phyloP scores from a whole-genome alignment of 169 alveolate genomes.

The Cryptosporidium xiaoi region DNA sequence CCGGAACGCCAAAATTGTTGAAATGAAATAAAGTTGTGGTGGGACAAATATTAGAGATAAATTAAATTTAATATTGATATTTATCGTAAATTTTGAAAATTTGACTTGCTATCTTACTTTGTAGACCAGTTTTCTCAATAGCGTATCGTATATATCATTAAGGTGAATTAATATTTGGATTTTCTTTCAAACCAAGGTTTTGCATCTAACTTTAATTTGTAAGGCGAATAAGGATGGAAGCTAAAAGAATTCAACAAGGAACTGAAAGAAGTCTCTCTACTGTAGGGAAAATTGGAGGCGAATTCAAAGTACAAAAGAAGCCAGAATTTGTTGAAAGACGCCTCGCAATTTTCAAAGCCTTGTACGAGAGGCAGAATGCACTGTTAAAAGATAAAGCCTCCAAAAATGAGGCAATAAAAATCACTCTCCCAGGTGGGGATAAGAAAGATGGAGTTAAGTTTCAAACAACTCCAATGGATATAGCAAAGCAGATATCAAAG shows the following conservation, averaged over 20 bases:
- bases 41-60: too few species aligned
- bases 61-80: too few species aligned
- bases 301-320: slow-evolving; percentile 78
- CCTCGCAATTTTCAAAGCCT: slow-evolving; percentile 82
- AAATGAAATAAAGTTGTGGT: too few species aligned
- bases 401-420: slow-evolving; percentile 83
- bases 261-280: slow-evolving; percentile 45
- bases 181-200: not conserved
- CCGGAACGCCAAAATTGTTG: too few species aligned
- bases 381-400: slow-evolving; percentile 59
- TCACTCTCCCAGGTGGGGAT: slow-evolving; percentile 91
- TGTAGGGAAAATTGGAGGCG: slow-evolving; percentile 85
- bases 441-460: slow-evolving; percentile 86
- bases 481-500: slow-evolving; percentile 90
- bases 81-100: too few species aligned
- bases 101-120: not conserved
- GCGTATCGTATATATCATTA: not conserved
- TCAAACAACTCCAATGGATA: slow-evolving; percentile 92
- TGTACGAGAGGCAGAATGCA: slow-evolving; percentile 85
- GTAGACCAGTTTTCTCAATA: not conserved
- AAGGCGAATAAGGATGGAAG: slow-evolving; percentile 1
- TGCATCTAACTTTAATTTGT: not conserved
- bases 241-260: slow-evolving; percentile 66
- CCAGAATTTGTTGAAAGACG: slow-evolving; percentile 87
- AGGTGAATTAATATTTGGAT: too few species aligned